Conservation (phyloP, 345 rosid genomes). For the Eucalyptus polyanthemos region DNA sequence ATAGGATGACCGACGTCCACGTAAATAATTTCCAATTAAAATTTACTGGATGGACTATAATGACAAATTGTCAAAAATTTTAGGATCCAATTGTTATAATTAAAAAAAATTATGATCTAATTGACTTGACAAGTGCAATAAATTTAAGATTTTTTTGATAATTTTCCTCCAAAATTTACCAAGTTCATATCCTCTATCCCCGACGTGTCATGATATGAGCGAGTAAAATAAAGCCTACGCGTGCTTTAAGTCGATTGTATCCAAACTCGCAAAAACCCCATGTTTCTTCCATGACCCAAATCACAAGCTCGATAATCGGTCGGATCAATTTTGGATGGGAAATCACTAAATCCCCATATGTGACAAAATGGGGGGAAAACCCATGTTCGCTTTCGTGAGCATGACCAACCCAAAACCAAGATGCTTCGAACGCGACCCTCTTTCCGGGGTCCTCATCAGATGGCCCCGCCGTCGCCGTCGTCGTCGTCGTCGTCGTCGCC, state of each 20-base stretch:
- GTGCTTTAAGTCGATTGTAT: neutral
- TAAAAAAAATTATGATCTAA: too few species aligned
- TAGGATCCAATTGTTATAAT: too few species aligned
- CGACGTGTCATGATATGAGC: neutral
- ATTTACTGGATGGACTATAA: too few species aligned
- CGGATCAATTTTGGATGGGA: neutral
- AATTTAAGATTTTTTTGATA: accelerated
- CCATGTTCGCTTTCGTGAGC: neutral
- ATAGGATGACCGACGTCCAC: accelerated
- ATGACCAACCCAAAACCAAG: neutral
- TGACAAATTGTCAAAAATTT: accelerated
- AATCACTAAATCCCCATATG: neutral
- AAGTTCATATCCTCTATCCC: neutral
- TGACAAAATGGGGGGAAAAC: neutral
- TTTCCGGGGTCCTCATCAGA: neutral
- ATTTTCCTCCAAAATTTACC: neutral
- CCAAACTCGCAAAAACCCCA: neutral
- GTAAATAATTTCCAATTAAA: accelerated
- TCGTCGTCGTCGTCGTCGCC: neutral
- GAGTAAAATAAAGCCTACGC: neutral
- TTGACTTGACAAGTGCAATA: accelerated
- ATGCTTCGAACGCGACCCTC: neutral
- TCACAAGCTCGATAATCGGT: neutral
- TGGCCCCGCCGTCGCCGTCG: neutral
- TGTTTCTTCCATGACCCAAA: neutral